Percentiles rank a stretch among this genome's conserved stretches.
Conservation (phyloP, 73 alveolate genomes). For the Paramecium bursaria region DNA sequence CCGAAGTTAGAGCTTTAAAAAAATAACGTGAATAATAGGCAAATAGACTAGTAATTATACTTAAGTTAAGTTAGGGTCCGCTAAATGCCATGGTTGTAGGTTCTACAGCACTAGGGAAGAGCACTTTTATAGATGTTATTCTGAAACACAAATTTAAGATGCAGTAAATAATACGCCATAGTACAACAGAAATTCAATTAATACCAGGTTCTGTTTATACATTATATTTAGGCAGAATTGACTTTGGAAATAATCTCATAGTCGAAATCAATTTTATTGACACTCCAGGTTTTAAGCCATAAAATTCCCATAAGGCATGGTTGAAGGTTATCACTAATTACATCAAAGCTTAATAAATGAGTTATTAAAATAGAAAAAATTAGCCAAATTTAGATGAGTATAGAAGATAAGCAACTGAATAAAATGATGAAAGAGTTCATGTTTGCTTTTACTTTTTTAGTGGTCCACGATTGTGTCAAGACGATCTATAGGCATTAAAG, state of each 20-base stretch:
- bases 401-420: not conserved
- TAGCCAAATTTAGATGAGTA: slow-evolving; percentile 2
- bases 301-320: slow-evolving; percentile 19
- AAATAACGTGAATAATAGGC: not conserved
- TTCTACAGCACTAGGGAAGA: slow-evolving; percentile 60
- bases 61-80: not conserved
- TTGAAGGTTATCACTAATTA: slow-evolving; percentile 4
- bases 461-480: slow-evolving; percentile 61
- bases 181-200: slow-evolving; percentile 19
- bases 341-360: not conserved
- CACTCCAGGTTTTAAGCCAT: slow-evolving; percentile 46
- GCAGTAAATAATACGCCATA: not conserved
- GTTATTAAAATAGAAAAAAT: not conserved
- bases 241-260: not conserved
- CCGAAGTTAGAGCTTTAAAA: slow-evolving; percentile 24
- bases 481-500: slow-evolving; percentile 56
- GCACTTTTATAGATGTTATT: slow-evolving; percentile 64
- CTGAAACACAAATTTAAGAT: slow-evolving; percentile 16
- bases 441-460: slow-evolving; percentile 66
- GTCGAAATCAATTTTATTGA: slow-evolving; percentile 43
- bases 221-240: not conserved
- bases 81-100: slow-evolving; percentile 67
- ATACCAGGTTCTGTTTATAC: slow-evolving; percentile 10
- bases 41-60: slow-evolving; percentile 12
- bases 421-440: slow-evolving; percentile 51